Evolutionary conservation across 441 rosid genomes (phyloP).

Genomic region (Corymbia citriodora): DNA sequence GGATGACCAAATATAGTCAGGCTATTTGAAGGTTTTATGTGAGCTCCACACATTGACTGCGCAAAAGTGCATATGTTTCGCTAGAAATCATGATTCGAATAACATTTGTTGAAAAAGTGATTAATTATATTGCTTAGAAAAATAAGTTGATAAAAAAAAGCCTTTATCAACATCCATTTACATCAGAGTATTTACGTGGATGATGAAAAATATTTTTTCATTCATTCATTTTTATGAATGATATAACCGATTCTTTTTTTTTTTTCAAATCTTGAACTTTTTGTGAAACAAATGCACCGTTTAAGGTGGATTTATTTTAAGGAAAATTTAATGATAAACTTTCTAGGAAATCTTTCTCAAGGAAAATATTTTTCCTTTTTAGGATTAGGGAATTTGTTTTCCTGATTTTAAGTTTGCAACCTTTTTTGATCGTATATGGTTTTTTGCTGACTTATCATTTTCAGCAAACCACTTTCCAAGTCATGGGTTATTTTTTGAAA

Average conservation of each 20-base stretch:
- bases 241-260: rapidly evolving
- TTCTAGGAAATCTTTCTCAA: too few relatives aligned
- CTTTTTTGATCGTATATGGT: not conserved
- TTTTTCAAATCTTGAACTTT: not conserved
- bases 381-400: not conserved
- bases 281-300: not conserved
- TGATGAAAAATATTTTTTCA: not conserved
- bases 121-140: too few relatives aligned
- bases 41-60: not conserved
- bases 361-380: not conserved
- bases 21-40: too few relatives aligned
- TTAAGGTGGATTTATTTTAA: not conserved
- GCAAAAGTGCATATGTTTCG: not conserved
- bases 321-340: too few relatives aligned
- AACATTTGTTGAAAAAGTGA: too few relatives aligned
- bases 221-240: not conserved
- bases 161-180: too few relatives aligned
- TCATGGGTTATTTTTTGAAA: not conserved
- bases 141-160: too few relatives aligned
- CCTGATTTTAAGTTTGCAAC: not conserved
- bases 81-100: too few relatives aligned
- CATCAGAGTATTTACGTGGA: not conserved
- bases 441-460: not conserved
- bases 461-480: not conserved
- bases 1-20: too few relatives aligned